Evolutionary conservation across 768 basidiomycete species (phyloP).

Genomic region (Boletus vermiculosoides): DNA sequence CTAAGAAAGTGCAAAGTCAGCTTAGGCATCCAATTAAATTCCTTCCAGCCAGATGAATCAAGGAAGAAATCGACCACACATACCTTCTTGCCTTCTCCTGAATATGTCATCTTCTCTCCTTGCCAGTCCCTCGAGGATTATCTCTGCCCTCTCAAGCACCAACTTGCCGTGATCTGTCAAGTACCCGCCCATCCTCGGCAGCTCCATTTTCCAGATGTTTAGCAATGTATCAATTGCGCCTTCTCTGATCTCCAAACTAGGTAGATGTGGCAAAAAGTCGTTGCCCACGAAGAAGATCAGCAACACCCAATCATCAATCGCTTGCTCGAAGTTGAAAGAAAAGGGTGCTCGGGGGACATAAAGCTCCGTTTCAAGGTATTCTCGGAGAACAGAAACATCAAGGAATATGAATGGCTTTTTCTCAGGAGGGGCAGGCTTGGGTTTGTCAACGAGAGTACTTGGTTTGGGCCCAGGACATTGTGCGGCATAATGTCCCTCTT

Average conservation of each 20-base stretch:
- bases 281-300: conserved; percentile 99
- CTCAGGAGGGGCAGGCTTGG: conserved; percentile 52
- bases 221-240: conserved; percentile 97
- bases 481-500: conserved; percentile 92
- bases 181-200: conserved; percentile 97
- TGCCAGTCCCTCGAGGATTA: conserved; percentile 96
- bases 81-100: conserved; percentile 86
- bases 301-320: conserved; percentile 99
- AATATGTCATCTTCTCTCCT: conserved; percentile 95
- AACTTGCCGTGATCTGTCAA: conserved; percentile 90
- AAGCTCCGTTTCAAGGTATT: conserved; percentile 97
- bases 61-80: conserved; percentile 35
- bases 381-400: conserved; percentile 91
- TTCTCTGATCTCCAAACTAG: conserved; percentile 97
- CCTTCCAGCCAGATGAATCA: conserved; percentile 1
- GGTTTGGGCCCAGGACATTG: conserved; percentile 85
- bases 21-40: conserved; percentile 5
- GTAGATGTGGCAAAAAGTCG: conserved; percentile 95
- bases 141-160: conserved; percentile 81
- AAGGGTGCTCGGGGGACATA: conserved; percentile 75
- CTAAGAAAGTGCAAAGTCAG: conserved; percentile 42
- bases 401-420: conserved; percentile 99
- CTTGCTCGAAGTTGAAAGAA: conserved; percentile 91
- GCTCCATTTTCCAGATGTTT: conserved; percentile 91
- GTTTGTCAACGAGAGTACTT: conserved; percentile 44